Percentiles rank a stretch among this genome's conserved stretches.
Conservation (phyloP, 2,329 filamentous ascomycete species). For the Pseudohalonectria lignicola region DNA sequence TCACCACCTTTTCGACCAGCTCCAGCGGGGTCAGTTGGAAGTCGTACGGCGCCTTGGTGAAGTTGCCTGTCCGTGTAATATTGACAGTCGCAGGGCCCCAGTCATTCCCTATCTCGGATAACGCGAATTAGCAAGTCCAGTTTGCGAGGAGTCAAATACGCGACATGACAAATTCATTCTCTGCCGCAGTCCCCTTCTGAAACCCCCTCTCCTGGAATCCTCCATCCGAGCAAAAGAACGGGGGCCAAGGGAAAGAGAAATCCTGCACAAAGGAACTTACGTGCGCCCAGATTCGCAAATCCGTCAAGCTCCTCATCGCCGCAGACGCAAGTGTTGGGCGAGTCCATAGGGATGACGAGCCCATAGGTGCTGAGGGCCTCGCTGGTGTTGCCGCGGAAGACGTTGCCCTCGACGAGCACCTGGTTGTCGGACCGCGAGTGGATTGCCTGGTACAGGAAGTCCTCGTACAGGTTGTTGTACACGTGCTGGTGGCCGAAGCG, state of each 20-base stretch:
- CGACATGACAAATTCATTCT: no score
- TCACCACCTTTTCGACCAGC: constrained; percentile 27
- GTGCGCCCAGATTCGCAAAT: constrained; percentile 39
- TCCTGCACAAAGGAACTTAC: constrained; percentile 19
- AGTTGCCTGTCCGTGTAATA: constrained; percentile 38
- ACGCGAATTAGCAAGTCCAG: no score
- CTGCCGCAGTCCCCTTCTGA: no score
- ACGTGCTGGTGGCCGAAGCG: constrained; percentile 37
- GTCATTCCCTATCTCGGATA: constrained; percentile 36
- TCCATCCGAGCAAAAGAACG: no score
- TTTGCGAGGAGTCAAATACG: no score
- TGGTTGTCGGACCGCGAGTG: constrained; percentile 37
- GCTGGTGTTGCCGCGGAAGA: constrained; percentile 31
- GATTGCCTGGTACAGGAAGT: constrained; percentile 34
- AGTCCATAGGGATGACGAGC: constrained; percentile 41
- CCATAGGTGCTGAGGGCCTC: constrained; percentile 43
- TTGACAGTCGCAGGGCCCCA: constrained; percentile 36
- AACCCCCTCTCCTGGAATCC: no score
- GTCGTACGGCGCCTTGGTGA: constrained; percentile 34
- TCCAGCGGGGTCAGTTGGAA: constrained; percentile 34
- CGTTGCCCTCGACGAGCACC: constrained; percentile 36
- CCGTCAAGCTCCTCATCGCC: constrained; percentile 44
- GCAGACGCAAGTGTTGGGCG: constrained; percentile 39
- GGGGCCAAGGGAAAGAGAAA: neutral
- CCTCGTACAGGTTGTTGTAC: constrained; percentile 37